Base-by-base conservation (phyloP, 352 stramenopile genomes). In the Phytophthora pseudosyringae region DNA sequence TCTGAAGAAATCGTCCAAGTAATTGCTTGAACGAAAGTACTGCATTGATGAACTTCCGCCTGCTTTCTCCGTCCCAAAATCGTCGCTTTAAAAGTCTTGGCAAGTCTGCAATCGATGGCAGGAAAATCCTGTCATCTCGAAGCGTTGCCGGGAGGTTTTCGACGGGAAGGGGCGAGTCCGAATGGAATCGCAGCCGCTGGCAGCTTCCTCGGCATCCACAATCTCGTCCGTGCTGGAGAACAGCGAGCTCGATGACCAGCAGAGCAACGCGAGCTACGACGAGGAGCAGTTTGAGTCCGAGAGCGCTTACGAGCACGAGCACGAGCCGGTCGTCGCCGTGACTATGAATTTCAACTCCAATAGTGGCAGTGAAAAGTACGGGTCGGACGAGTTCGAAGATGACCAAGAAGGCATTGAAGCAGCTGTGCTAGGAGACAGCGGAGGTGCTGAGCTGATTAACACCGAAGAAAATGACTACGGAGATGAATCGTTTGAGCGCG, bases 281-380 rank as follows among this genome's bases (percentile, higher is more conserved):
- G 45, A 67, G n/a, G 64, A 67, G 6, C 28, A 63, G n/a, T 68
- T 72, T 51, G 64, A 69, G 8, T 64, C 52, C 28, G 44, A n/a
- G n/a, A n/a, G n/a, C n/a, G n/a, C n/a, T n/a, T n/a, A n/a, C n/a
- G n/a, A 59, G 16, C 32, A 25, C 31, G 55, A 60, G 5, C 16
- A 55, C 8, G 39, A 64, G 32, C 18, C 28, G 28, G 10, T 39
- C 25, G 38, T 11, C 16, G 51, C 25, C 31, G 40, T 10, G 1
- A 9, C 25, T 12, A 36, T 0, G 28, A 45, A 18, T 28, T 45
- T 41, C 13, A 26, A 32, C 5, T 53, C 32, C 21, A 21, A 2
- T 15, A 67, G 57, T 18, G 43, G 46, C 28, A 64, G 44, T 33
- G 51, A 59, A 3, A 59, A 63, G 1, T 69, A 69, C 29, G 41